Evolutionary conservation across 208 protist genomes (phyloP), one percentile per base, ranked within the genome.

Genomic region (Acanthamoeba royreba): DNA sequence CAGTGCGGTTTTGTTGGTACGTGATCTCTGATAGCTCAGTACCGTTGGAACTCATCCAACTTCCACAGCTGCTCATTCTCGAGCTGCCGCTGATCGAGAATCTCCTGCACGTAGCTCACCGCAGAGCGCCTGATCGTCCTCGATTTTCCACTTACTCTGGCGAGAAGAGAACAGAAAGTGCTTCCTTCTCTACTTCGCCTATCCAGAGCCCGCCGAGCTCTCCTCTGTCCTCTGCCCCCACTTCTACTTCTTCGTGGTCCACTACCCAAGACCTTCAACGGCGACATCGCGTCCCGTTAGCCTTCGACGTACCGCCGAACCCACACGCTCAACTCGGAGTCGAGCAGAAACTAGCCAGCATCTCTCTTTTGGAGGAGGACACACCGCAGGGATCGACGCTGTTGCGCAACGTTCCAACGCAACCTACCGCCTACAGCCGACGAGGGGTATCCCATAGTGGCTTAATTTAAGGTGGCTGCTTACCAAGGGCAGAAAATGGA

Each of bases 341-440:
- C 25, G 74, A 85, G 31, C 43, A 85, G 25, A 17, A 85, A 11
- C 74, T 85, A 25, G 74, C 74, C 43, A 85, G 19, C 43, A 85
- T 85, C 35, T 85, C 74, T 42, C 43, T 85, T 4, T 85, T 85
- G n/a, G 74, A 85, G 74, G 74, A 85, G 66, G 33, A 72, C 61
- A 38, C n/a, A n/a, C n/a, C n/a, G n/a, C n/a, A n/a, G n/a, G n/a
- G n/a, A n/a, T n/a, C n/a, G n/a, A n/a, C n/a, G n/a, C n/a, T n/a
- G n/a, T n/a, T n/a, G n/a, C n/a, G n/a, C n/a, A n/a, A n/a, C n/a
- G n/a, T n/a, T n/a, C n/a, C n/a, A n/a, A n/a, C n/a, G n/a, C n/a
- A n/a, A n/a, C n/a, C n/a, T n/a, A n/a, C n/a, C n/a, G n/a, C n/a
- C n/a, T n/a, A n/a, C n/a, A n/a, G n/a, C n/a, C n/a, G n/a, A n/a